Evolutionary conservation across 352 stramenopile species (phyloP).

Genomic region (Phytopythium ostracodes): DNA sequence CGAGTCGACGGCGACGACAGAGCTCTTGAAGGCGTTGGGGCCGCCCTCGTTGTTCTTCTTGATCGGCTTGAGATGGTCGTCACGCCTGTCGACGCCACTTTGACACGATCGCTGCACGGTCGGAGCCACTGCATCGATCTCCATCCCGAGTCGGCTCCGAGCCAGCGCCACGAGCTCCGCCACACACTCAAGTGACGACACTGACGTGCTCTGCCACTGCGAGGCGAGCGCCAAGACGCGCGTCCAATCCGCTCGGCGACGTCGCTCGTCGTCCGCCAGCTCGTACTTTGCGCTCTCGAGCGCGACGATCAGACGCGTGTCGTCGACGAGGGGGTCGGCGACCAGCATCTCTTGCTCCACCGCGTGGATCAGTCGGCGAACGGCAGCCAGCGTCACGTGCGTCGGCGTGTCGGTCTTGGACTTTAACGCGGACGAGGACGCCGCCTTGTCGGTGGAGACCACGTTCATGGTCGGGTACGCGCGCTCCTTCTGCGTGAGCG

Average conservation of each 20-base stretch:
- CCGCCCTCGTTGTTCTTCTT: neutral
- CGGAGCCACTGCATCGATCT: neutral
- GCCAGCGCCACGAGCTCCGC: neutral
- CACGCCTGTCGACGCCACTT: neutral
- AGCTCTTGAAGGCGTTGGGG: neutral
- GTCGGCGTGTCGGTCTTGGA: neutral
- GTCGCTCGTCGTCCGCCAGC: neutral
- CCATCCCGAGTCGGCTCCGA: neutral
- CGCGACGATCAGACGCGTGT: neutral
- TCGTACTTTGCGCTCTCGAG: conserved; percentile 7
- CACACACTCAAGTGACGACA: neutral
- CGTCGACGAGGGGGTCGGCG: too few species aligned
- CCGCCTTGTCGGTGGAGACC: too few species aligned
- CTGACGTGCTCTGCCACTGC: neutral
- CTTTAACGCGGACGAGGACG: neutral
- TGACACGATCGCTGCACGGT: too few species aligned
- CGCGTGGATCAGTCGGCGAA: neutral
- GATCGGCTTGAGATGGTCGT: neutral
- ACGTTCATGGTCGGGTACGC: neutral
- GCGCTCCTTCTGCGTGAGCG: conserved; percentile 23
- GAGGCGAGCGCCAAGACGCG: conserved; percentile 3
- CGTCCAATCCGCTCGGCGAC: neutral
- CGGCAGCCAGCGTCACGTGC: neutral
- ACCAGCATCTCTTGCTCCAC: neutral
- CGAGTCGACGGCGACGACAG: conserved; percentile 13